Evolutionary conservation across 2,329 filamentous ascomycete genomes (phyloP).

Genomic region (Calonectria naviculata): DNA sequence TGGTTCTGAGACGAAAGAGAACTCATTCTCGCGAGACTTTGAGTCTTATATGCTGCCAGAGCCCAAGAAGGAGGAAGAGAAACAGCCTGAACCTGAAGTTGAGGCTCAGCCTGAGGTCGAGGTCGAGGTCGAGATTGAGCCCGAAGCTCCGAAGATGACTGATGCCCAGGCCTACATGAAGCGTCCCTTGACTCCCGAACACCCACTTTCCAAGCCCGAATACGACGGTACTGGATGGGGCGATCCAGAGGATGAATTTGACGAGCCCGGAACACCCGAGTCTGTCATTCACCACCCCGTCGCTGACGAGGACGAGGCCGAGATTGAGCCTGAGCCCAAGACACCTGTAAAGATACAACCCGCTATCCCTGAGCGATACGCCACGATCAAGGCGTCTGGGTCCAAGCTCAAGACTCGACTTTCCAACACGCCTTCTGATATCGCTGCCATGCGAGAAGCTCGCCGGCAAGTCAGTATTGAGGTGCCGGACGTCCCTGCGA

Average conservation of each 20-base stretch:
- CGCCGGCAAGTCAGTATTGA: conserved; percentile 87
- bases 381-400: conserved; percentile 90
- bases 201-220: conserved; percentile 66
- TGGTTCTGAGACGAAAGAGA: conserved; percentile 46
- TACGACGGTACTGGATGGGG: conserved; percentile 74
- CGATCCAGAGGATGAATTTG: conserved; percentile 61
- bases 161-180: conserved; percentile 50
- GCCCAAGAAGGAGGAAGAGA: conserved; percentile 45
- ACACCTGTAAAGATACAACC: conserved; percentile 60
- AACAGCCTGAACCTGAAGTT: conserved; percentile 44
- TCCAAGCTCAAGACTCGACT: conserved; percentile 89
- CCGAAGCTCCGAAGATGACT: conserved; percentile 45
- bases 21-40: conserved; percentile 55
- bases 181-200: conserved; percentile 62
- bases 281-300: conserved; percentile 89
- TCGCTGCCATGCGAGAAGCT: conserved; percentile 85
- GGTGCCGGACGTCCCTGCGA: conserved; percentile 67
- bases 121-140: conserved; percentile 30
- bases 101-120: conserved; percentile 38
- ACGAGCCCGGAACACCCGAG: conserved; percentile 80
- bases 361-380: conserved; percentile 81
- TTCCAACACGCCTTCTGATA: conserved; percentile 87
- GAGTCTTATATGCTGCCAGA: conserved; percentile 61
- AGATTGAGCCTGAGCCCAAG: conserved; percentile 57
- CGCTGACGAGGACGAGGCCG: conserved; percentile 50